Evolutionary conservation across 1,284 basidiomycete genomes (phyloP).

Genomic region (Fomitopsis palustris): DNA sequence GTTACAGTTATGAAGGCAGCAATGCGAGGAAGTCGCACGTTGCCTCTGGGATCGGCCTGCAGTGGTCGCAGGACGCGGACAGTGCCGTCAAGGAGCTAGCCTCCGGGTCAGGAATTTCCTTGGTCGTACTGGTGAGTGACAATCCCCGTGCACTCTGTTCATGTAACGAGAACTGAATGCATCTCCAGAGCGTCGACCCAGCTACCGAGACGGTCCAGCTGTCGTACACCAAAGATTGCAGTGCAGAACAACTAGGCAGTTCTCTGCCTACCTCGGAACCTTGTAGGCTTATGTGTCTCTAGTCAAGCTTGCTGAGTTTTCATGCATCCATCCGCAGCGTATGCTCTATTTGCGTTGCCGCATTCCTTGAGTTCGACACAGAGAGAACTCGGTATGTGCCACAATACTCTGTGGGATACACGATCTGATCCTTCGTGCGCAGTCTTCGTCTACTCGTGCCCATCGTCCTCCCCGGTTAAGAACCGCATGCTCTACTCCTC

Average conservation of each 20-base stretch:
- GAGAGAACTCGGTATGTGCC: slow-evolving; percentile 52
- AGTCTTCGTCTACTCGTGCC: slow-evolving; percentile 91
- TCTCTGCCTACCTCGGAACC: slow-evolving; percentile 53
- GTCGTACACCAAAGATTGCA: slow-evolving; percentile 33
- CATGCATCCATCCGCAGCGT: slow-evolving; percentile 36
- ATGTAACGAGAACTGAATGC: neutral
- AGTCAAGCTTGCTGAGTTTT: neutral
- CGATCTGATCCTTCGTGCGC: neutral
- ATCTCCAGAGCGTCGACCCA: slow-evolving; percentile 55
- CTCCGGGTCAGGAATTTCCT: slow-evolving; percentile 41
- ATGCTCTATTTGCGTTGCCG: slow-evolving; percentile 75
- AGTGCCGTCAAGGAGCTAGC: slow-evolving; percentile 60
- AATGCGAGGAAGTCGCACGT: slow-evolving; percentile 52
- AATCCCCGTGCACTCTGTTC: neutral
- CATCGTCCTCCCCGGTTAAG: slow-evolving; percentile 74
- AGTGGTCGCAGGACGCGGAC: slow-evolving; percentile 62
- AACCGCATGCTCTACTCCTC: slow-evolving; percentile 86
- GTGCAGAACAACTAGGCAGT: slow-evolving; percentile 41
- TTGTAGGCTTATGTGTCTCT: slow-evolving; percentile 27
- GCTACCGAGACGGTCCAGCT: slow-evolving; percentile 54
- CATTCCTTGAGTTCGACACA: slow-evolving; percentile 37
- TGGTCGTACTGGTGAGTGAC: slow-evolving; percentile 64
- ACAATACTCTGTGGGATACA: slow-evolving; percentile 3
- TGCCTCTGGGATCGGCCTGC: slow-evolving; percentile 53
- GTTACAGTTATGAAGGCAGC: slow-evolving; percentile 52